These are phyloP conservation scores for Penicillium griseofulvum DNA, from an alignment of 2,329 filamentous ascomycete genomes.

Conservation along the genomic window DNA sequence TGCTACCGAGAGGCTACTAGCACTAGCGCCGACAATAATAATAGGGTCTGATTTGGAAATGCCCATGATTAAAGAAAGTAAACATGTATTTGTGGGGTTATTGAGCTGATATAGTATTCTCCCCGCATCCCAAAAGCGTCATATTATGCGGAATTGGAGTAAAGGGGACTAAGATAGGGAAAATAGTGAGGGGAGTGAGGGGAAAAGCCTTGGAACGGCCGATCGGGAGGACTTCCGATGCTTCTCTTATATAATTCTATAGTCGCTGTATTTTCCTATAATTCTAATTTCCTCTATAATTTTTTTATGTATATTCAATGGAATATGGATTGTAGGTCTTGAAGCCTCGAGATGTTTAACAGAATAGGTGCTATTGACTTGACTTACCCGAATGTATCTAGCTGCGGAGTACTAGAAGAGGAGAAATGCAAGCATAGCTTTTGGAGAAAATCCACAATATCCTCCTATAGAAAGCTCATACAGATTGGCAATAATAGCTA, in stretches of 20 bases:
- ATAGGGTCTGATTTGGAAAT: slow-evolving; percentile 12
- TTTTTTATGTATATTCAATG: too few species aligned
- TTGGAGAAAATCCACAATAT: too few species aligned
- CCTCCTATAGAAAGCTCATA: too few species aligned
- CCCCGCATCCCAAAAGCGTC: slow-evolving; percentile 11
- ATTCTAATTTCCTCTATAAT: too few species aligned
- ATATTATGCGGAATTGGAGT: slow-evolving; percentile 13
- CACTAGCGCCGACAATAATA: slow-evolving; percentile 7
- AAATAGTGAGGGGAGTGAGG: slow-evolving; percentile 4
- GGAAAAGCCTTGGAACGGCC: not conserved
- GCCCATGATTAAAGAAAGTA: slow-evolving; percentile 14
- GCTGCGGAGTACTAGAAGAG: too few species aligned
- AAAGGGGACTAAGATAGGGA: not conserved
- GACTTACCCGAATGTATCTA: not conserved
- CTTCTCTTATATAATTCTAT: not conserved
- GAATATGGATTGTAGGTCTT: not conserved
- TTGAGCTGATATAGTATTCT: slow-evolving; percentile 12
- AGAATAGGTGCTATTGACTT: not conserved
- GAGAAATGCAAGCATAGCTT: too few species aligned
- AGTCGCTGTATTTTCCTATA: not conserved
- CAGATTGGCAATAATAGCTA: too few species aligned
- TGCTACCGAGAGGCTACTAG: slow-evolving; percentile 12
- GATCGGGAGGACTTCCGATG: not conserved
- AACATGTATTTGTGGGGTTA: not conserved
- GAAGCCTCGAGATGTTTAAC: not conserved